phyloP scores from a whole-genome alignment of 768 basidiomycete genomes.

The Trametes punicea region DNA sequence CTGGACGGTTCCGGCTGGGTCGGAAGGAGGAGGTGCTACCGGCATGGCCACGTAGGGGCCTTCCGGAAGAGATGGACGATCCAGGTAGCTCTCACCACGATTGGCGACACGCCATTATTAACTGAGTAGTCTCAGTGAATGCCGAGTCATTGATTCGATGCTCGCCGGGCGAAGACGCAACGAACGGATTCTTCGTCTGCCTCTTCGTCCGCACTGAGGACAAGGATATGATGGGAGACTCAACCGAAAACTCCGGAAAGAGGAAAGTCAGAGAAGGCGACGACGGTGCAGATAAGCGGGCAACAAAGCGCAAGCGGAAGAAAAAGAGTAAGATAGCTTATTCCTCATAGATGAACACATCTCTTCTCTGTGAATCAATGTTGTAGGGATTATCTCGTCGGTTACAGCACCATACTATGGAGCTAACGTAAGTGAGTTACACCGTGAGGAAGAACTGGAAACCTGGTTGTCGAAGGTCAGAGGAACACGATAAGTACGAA shows the following conservation, averaged over 20 bases:
- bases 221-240: not conserved
- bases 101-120: not conserved
- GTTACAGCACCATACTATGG: constrained; percentile 14
- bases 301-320: constrained; percentile 25
- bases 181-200: constrained; percentile 97
- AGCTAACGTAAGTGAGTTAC: constrained; percentile 16
- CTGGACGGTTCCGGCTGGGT: constrained; percentile 66
- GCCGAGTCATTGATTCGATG: constrained; percentile 69
- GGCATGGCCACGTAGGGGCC: constrained; percentile 78
- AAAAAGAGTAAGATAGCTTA: constrained; percentile 21
- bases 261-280: constrained; percentile 17
- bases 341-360: not conserved
- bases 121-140: constrained; percentile 37
- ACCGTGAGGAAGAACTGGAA: not conserved
- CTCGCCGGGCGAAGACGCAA: constrained; percentile 76
- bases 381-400: constrained; percentile 2
- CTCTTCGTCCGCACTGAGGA: constrained; percentile 59
- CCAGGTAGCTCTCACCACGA: constrained; percentile 38
- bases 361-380: not conserved
- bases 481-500: constrained; percentile 16
- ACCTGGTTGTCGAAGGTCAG: constrained; percentile 4
- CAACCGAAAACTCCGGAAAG: constrained; percentile 4
- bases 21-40: constrained; percentile 66
- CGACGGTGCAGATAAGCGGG: not conserved
- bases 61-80: constrained; percentile 57